Evolutionary conservation across 257 asterid genomes (phyloP).

Genomic region (Solanum ossicruentum): DNA sequence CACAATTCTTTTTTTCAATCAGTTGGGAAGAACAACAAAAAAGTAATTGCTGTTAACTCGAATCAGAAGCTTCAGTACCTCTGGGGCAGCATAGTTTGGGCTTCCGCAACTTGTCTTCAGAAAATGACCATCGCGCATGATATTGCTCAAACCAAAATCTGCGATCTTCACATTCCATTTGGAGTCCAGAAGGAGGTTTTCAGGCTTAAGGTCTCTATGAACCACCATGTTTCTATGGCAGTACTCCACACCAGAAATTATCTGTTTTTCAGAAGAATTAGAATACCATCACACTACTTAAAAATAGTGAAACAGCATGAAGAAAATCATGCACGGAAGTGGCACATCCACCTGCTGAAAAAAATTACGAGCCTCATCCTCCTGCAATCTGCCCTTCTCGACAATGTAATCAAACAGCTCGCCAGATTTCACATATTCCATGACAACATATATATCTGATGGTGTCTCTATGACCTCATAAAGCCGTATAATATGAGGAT

Average conservation of each 20-base stretch:
- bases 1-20: neutral
- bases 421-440: conserved; percentile 84
- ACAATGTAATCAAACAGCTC: conserved; percentile 98
- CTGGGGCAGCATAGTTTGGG: conserved; percentile 96
- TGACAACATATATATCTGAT: conserved; percentile 69
- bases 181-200: conserved; percentile 86
- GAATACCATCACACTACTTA: neutral
- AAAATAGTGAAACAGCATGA: neutral
- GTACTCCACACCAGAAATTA: conserved; percentile 90
- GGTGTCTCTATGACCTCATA: conserved; percentile 94
- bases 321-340: neutral
- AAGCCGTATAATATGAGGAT: conserved; percentile 94
- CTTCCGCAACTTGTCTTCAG: conserved; percentile 95
- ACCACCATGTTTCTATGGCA: conserved; percentile 96
- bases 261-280: conserved; percentile 36
- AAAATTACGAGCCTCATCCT: conserved; percentile 73
- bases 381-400: conserved; percentile 89
- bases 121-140: conserved; percentile 95
- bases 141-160: conserved; percentile 88
- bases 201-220: conserved; percentile 93
- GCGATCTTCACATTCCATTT: conserved; percentile 79
- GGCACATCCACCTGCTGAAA: conserved; percentile 74
- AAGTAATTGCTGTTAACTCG: neutral
- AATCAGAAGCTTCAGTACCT: conserved; percentile 30
- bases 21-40: neutral